phyloP scores from a whole-genome alignment of 176 grass and related monocot genomes.

The Eremochloa ophiuroides region DNA sequence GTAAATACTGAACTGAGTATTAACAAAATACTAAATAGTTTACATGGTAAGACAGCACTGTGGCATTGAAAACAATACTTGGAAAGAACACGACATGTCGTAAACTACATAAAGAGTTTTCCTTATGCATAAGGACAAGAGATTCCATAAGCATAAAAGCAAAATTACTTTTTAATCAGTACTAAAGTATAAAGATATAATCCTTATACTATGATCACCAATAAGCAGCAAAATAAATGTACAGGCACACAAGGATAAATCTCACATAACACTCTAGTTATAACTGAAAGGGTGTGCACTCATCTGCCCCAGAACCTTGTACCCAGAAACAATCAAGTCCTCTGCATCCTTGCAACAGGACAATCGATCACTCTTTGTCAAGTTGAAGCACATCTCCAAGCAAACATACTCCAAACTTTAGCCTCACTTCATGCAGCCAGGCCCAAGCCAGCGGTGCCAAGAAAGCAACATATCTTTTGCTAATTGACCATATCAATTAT shows the following conservation, averaged over 20 bases:
- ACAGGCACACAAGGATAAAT: not conserved
- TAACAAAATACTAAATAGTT: conserved; percentile 7
- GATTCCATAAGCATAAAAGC: not conserved
- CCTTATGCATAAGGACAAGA: conserved; percentile 15
- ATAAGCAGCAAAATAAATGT: conserved; percentile 7
- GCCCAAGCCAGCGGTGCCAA: not conserved
- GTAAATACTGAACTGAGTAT: not conserved
- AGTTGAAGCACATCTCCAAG: not conserved
- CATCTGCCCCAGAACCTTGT: not conserved
- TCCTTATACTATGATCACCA: not conserved
- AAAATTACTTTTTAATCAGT: not conserved
- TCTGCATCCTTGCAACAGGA: not conserved
- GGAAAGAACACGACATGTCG: not conserved
- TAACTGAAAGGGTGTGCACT: not conserved
- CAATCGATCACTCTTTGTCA: not conserved
- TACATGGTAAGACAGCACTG: not conserved
- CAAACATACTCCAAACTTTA: not conserved
- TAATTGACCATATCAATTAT: not conserved
- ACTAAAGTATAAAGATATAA: not conserved
- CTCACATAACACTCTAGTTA: not conserved
- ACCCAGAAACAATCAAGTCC: not conserved
- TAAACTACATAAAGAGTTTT: not conserved
- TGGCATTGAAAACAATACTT: not conserved
- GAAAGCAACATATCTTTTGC: not conserved
- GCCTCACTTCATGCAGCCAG: not conserved